phyloP scores from a whole-genome alignment of 768 basidiomycete species.

The Aureoboletus auriporus region DNA sequence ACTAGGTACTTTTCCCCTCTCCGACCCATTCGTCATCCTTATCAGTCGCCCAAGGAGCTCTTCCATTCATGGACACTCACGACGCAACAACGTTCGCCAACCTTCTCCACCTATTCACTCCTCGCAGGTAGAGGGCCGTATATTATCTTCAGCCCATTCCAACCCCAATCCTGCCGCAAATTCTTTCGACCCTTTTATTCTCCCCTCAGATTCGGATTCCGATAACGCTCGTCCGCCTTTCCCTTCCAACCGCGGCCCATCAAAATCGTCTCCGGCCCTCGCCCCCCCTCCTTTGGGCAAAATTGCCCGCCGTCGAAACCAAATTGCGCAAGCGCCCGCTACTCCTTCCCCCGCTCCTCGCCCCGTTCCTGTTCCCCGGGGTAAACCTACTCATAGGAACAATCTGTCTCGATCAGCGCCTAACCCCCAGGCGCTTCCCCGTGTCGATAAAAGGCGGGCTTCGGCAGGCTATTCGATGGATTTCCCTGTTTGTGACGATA shows the following conservation, averaged over 20 bases:
- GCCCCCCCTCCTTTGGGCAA: conserved; percentile 50
- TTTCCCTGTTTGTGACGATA: conserved; percentile 75
- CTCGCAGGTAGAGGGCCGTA: conserved; percentile 66
- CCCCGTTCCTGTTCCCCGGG: conserved; percentile 49
- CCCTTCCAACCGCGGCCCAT: conserved; percentile 10
- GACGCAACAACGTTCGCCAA: conserved; percentile 55
- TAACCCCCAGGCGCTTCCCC: conserved; percentile 32
- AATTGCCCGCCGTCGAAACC: conserved; percentile 55
- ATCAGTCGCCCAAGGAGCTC: conserved; percentile 34
- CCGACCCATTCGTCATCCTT: conserved; percentile 4
- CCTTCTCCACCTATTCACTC: conserved; percentile 56
- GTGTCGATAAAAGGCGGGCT: conserved; percentile 30
- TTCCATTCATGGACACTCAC: conserved; percentile 41
- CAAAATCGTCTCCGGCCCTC: conserved; percentile 38
- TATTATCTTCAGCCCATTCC: conserved; percentile 19
- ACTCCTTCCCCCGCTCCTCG: conserved; percentile 38
- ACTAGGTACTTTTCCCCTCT: conserved; percentile 34
- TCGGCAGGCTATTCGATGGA: conserved; percentile 29
- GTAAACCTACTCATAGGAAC: conserved; percentile 12
- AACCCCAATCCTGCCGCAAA: conserved; percentile 34
- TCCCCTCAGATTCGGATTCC: conserved; percentile 41
- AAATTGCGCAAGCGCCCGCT: conserved; percentile 24
- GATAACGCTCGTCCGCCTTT: conserved; percentile 35
- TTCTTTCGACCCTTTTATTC: conserved; percentile 47
- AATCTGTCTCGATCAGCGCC: conserved; percentile 53